Evolutionary conservation across 108 stramenopile genomes (phyloP), one percentile per base, ranked within the genome.

Genomic region (Nannochloropsis gaditana): DNA sequence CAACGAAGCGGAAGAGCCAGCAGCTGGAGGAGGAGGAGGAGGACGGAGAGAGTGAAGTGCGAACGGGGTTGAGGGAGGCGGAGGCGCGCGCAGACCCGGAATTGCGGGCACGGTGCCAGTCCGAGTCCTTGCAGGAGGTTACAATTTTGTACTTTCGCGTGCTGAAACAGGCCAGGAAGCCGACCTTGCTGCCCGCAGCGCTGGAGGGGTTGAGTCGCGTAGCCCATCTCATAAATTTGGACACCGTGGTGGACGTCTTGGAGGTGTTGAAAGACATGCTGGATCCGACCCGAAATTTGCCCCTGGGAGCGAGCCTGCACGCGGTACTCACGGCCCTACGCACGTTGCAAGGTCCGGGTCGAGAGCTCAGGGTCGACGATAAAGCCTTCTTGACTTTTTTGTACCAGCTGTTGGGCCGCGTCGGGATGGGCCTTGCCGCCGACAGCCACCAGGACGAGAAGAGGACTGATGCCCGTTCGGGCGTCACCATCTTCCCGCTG

Each of bases 141-240:
- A 9, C 85, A 43, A 80, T 90, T 41, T 89, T 86, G 17, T 90
- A 90, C 21, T 90, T 90, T 79, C 45, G 88, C 2, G 89, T 90
- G 41, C 44, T 90, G 4, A 90, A 90, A 44, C 85, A 86, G 21
- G 83, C 87, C 42, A 85, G 83, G 6, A 83, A 84, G 11, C 89
- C 89, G 41, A 50, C 86, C 5, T 84, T 90, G 44, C 85, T 90
- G 43, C 89, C 89, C 11, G 89, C 88, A 9, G 89, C 85, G 41
- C 84, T 90, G 89, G 89, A 90, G 88, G 89, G 89, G 21, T 86
- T 90, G 42, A 88, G 87, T n/a, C 87, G 87, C 45, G 87, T 89
- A 80, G 87, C 89, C 44, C 90, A 90, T 21, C 84, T 90, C 3
- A 89, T 90, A 2, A 90, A 90, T 21, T 84, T 90, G 19, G 88